Evolutionary conservation across 164 flowering plant genomes (phyloP).

Genomic region (Tinospora cordifolia): DNA sequence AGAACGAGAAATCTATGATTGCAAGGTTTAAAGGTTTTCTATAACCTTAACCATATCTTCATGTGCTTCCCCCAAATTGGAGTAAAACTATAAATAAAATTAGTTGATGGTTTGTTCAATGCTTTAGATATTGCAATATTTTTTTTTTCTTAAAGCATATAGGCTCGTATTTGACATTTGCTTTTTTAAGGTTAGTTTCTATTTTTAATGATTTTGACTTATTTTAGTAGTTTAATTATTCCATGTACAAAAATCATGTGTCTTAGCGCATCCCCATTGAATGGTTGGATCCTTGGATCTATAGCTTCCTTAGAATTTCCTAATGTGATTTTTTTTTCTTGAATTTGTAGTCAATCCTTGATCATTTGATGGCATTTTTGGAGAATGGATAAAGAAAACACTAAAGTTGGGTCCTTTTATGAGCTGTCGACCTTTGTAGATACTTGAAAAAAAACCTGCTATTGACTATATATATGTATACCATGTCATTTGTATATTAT

Average conservation of each 20-base stretch:
- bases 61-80: neutral
- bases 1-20: slow-evolving; percentile 20
- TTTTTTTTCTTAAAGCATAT: neutral
- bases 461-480: too few relatives aligned
- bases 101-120: neutral
- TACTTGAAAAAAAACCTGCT: neutral
- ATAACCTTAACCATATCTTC: neutral
- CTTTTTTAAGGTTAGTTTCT: neutral
- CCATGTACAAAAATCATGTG: neutral
- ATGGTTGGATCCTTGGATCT: too few relatives aligned
- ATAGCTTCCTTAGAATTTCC: too few relatives aligned
- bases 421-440: neutral
- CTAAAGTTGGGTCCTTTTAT: neutral
- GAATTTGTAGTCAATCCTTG: neutral
- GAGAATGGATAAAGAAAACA: neutral
- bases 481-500: too few relatives aligned
- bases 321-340: neutral
- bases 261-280: too few relatives aligned
- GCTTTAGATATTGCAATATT: neutral
- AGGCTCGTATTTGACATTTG: neutral
- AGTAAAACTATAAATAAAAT: neutral
- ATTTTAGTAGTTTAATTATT: neutral
- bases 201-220: neutral
- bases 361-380: neutral
- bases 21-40: slow-evolving; percentile 30